Base-by-base conservation (phyloP, 257 asterid genomes). In the Cynanchum wilfordii region DNA sequence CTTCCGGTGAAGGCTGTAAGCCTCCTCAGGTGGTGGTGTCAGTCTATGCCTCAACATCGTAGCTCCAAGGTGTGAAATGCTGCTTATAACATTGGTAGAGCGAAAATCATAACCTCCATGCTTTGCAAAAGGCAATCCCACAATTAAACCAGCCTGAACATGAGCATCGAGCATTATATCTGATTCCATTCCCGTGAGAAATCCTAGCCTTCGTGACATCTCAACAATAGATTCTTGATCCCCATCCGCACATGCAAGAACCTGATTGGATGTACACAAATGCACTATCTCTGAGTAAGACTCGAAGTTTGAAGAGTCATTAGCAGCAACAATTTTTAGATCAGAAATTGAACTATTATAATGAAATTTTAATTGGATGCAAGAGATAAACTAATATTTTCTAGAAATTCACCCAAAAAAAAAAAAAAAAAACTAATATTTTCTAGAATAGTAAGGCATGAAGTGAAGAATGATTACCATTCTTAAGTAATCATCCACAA, bases 21-120 rank as follows among this genome's bases (percentile, higher is more conserved):
- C 97, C 80, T 91, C 98, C 75, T 94, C 95, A 2, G 98, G 97
- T 27, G 98, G 98, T 45, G 98, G 95, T 25, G 96, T 91, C 78
- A 88, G 82, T 82, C 98, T 84, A 84, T 94, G 97, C 85, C 95
- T 87, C 73, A 94, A 78, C 98, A 94, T 94, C 0, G 97, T 87
- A 15, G 93, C 96, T 69, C 97, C 98, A 10, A 94, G 90, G 80
- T 84, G 84, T 66, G 98, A 87, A 72, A 94, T 72, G 90, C 96
- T 91, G 70, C 72, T 88, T 40, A 92, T 82, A 58, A 94, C 89
- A 81, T 87, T 89, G 68, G 88, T 88, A 3, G 98, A 80, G 62
- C 90, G 88, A 63, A 94, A 94, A 82, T 91, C 96, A 78, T 91
- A 94, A 7, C 96, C 96, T 72, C 96, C 97, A 24, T 55, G 54